phyloP scores from a whole-genome alignment of 2,329 filamentous ascomycete genomes.

The Zymoseptoria tritici region DNA sequence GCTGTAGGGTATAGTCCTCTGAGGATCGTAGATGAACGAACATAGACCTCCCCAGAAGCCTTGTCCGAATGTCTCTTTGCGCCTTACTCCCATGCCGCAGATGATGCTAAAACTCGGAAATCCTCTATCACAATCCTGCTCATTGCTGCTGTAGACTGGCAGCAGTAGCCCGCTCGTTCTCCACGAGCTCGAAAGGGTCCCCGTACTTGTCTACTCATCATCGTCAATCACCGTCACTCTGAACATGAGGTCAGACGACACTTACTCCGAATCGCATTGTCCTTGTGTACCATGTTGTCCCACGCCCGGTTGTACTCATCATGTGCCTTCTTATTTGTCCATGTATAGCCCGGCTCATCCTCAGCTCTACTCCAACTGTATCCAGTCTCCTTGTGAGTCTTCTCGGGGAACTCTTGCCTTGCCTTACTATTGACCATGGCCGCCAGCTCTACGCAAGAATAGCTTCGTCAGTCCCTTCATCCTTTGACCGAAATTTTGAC shows the following conservation, averaged over 20 bases:
- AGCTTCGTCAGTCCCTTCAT: background rate
- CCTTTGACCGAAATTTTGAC: background rate
- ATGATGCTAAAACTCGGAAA: background rate
- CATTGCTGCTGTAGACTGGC: constrained; percentile 13
- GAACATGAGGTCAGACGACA: background rate
- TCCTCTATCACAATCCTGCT: background rate
- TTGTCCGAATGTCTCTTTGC: background rate
- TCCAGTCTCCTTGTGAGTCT: constrained; percentile 24
- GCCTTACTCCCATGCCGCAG: background rate
- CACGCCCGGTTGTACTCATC: constrained; percentile 48
- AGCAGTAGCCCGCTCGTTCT: constrained; percentile 25
- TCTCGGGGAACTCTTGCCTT: constrained; percentile 15
- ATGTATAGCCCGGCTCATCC: constrained; percentile 44
- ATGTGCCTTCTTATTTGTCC: constrained; percentile 50
- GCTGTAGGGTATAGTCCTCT: background rate
- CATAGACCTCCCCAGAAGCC: background rate
- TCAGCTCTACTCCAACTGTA: constrained; percentile 31
- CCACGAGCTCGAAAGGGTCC: constrained; percentile 30
- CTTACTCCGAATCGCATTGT: constrained; percentile 30
- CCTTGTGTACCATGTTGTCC: constrained; percentile 45
- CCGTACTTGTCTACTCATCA: constrained; percentile 26
- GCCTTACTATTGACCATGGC: constrained; percentile 17
- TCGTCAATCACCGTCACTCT: constrained; percentile 3
- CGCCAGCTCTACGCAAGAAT: constrained; percentile 12
- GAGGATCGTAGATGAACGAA: background rate